Evolutionary conservation across 2,329 filamentous ascomycete species (phyloP).

Genomic region (Talaromyces atroroseus): DNA sequence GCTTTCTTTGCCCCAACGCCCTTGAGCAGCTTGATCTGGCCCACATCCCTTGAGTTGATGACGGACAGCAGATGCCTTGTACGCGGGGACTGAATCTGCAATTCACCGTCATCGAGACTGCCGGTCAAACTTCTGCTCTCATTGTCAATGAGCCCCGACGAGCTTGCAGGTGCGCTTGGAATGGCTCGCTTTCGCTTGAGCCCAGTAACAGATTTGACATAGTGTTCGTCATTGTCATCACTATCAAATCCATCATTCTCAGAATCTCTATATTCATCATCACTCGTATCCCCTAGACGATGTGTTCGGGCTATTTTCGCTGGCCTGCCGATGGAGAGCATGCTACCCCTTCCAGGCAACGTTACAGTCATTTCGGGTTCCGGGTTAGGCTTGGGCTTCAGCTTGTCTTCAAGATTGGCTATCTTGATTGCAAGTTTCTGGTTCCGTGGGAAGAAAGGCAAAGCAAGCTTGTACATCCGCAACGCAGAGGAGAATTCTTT

Average conservation of each 20-base stretch:
- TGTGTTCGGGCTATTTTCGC: constrained; percentile 22
- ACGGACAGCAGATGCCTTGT: constrained; percentile 40
- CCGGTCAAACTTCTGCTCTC: constrained; percentile 5
- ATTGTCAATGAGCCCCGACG: neutral
- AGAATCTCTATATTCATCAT: constrained; percentile 28
- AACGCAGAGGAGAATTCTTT: constrained; percentile 74
- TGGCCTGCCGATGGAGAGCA: constrained; percentile 28
- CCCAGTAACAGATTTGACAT: constrained; percentile 19
- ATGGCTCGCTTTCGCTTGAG: constrained; percentile 24
- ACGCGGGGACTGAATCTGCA: constrained; percentile 32
- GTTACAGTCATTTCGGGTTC: constrained; percentile 15
- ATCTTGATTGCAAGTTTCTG: constrained; percentile 63
- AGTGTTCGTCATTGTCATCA: constrained; percentile 26
- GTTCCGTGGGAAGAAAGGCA: constrained; percentile 81
- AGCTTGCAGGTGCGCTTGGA: constrained; percentile 17
- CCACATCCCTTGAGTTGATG: constrained; percentile 42
- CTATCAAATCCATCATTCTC: constrained; percentile 16
- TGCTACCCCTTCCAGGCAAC: constrained; percentile 24
- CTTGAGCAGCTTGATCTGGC: constrained; percentile 42
- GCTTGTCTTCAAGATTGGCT: constrained; percentile 46
- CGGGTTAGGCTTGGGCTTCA: constrained; percentile 28
- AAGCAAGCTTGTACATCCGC: constrained; percentile 77
- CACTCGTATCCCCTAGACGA: constrained; percentile 25
- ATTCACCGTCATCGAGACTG: constrained; percentile 15
- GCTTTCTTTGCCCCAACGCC: constrained; percentile 46